Percentiles rank a stretch among this genome's conserved stretches.
Evolutionary conservation across 208 protist species (phyloP).

Genomic region (Acanthamoeba royreba): DNA sequence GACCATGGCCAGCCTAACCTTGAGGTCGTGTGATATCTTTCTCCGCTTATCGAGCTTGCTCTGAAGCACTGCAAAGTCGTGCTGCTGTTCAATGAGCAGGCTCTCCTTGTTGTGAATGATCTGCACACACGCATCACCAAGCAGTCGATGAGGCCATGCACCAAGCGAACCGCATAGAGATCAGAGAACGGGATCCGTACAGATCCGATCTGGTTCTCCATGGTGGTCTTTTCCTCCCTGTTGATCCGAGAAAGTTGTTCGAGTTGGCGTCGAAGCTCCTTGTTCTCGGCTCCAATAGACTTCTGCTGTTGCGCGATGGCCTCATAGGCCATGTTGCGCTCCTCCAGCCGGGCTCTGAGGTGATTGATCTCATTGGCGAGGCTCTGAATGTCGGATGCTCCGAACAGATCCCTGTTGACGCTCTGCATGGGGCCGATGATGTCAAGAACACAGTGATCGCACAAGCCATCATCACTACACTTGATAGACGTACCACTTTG

Average conservation of each 20-base stretch:
- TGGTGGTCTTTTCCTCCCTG: background rate
- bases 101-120: constrained; percentile 43
- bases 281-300: constrained; percentile 14
- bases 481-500: constrained; percentile 54
- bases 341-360: background rate
- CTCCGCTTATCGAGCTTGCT: background rate
- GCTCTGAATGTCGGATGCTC: background rate
- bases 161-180: background rate
- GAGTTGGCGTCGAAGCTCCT: background rate
- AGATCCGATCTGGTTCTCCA: background rate
- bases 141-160: background rate
- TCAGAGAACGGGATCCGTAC: background rate
- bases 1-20: background rate
- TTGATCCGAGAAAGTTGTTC: constrained; percentile 15
- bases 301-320: constrained; percentile 27
- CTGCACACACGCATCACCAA: background rate
- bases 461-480: background rate
- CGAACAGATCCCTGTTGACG: constrained; percentile 23
- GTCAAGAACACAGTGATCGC: background rate
- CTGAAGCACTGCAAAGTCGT: background rate
- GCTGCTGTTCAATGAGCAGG: background rate
- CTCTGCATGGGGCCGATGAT: background rate
- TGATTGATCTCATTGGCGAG: constrained; percentile 10
- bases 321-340: constrained; percentile 21
- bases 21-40: constrained; percentile 22